Base-by-base conservation (phyloP, 768 basidiomycete genomes). In the Hypsizygus marmoreus region DNA sequence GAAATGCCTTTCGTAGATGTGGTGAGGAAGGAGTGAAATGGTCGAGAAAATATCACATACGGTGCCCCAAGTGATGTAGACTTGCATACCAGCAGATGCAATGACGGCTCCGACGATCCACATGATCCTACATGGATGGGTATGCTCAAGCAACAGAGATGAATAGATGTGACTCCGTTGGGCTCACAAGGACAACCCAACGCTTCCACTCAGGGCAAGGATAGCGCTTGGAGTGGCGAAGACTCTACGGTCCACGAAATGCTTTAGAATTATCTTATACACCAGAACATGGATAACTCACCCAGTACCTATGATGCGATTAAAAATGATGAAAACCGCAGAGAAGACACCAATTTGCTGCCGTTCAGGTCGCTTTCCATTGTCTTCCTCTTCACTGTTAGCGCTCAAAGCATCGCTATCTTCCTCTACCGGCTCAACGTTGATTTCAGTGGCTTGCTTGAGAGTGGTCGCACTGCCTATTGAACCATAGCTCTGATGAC, bases 241-340 rank as follows among this genome's bases (percentile, higher is more conserved):
- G 11, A 71, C 63, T 10, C 68, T 68, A 33, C 6, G 30, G 63
- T 10, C 68, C 68, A 33, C 6, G 30, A 25, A 20, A 16, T 28
- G 16, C 13, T 26, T 42, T 19, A 47, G 33, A 24, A 14, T 8
- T 33, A 33, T 33, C n/a, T 33, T 33, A n/a, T 33, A 6, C 32
- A 33, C 17, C n/a, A 4, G 32, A 12, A 17, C n/a, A n/a, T 33
- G 32, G 17, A 33, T 33, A 33, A 13, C n/a, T 13, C n/a, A 33
- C 32, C 65, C 67, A 40, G 70, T 67, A 11, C 70, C 67, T 40
- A 69, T 66, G 3, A 71, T 64, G 24, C 69, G 58, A 46, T 69
- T 71, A 52, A 70, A 70, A 42, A 67, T 65, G 25, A 71, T 61
- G 47, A 71, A 67, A 6, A 66, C 53, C 16, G 67, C 68, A 4